Evolutionary conservation across 345 rosid genomes (phyloP).

Genomic region (Syzygium oleosum): DNA sequence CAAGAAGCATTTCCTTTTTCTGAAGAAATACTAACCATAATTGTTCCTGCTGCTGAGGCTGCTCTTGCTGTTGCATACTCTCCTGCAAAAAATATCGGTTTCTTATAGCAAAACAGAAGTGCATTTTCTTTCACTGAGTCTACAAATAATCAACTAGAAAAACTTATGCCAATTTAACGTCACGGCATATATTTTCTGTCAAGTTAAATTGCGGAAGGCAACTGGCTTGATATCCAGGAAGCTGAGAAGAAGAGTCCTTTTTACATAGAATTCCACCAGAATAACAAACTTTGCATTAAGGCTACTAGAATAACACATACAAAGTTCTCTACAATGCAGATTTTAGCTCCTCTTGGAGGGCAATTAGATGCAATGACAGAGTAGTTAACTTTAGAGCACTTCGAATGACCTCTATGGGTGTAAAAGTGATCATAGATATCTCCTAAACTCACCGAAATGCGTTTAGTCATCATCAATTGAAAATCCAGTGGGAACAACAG

Average conservation of each 20-base stretch:
- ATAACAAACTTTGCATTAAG: background rate
- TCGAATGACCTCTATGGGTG: background rate
- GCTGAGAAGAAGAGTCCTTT: background rate
- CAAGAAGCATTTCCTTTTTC: background rate
- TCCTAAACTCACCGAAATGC: background rate
- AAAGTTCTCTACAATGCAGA: background rate
- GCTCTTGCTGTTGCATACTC: conserved; percentile 94
- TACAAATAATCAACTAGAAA: background rate
- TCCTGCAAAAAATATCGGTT: conserved; percentile 33
- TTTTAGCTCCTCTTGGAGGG: background rate
- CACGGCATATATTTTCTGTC: background rate
- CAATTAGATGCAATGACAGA: background rate
- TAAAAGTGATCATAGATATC: background rate
- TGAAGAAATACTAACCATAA: conserved; percentile 45
- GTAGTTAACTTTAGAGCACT: background rate
- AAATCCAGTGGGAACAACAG: background rate
- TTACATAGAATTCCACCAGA: background rate
- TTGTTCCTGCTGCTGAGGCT: conserved; percentile 77
- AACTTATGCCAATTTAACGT: background rate
- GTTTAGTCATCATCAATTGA: background rate
- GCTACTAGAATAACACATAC: background rate
- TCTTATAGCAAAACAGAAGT: background rate
- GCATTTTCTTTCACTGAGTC: background rate
- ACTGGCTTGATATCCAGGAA: background rate
- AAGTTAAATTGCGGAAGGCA: background rate